phyloP scores from a whole-genome alignment of 2,329 filamentous ascomycete genomes.

The Diaporthe capsici region DNA sequence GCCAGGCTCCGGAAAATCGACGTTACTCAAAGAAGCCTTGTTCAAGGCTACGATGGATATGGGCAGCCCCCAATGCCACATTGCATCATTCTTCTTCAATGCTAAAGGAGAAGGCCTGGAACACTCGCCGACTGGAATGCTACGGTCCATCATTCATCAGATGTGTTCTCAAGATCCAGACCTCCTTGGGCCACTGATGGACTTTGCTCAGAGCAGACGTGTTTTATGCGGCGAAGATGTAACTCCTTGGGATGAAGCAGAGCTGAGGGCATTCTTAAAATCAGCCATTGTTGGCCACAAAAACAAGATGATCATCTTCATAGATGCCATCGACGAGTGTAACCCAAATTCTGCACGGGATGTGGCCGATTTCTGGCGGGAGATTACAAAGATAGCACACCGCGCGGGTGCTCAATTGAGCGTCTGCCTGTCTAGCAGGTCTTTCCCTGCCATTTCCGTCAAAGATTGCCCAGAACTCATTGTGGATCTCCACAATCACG shows the following conservation, averaged over 20 bases:
- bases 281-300: background rate
- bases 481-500: background rate
- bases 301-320: background rate
- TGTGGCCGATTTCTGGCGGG: background rate
- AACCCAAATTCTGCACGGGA: background rate
- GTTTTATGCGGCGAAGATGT: background rate
- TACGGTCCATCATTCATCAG: background rate
- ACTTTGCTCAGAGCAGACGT: background rate
- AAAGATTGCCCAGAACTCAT: background rate
- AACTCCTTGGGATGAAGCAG: background rate
- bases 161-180: background rate
- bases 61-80: background rate
- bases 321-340: constrained; percentile 12
- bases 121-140: background rate
- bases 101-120: background rate
- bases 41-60: background rate
- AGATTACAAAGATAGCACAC: background rate
- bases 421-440: constrained; percentile 2
- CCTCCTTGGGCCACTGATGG: background rate
- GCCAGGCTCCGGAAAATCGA: constrained; percentile 2
- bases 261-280: background rate
- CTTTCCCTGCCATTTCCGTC: background rate
- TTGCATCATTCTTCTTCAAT: background rate
- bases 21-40: background rate
- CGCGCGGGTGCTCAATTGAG: background rate